Evolutionary conservation across 176 grass and related monocot genomes (phyloP).

Genomic region (Cenchrus americanus): DNA sequence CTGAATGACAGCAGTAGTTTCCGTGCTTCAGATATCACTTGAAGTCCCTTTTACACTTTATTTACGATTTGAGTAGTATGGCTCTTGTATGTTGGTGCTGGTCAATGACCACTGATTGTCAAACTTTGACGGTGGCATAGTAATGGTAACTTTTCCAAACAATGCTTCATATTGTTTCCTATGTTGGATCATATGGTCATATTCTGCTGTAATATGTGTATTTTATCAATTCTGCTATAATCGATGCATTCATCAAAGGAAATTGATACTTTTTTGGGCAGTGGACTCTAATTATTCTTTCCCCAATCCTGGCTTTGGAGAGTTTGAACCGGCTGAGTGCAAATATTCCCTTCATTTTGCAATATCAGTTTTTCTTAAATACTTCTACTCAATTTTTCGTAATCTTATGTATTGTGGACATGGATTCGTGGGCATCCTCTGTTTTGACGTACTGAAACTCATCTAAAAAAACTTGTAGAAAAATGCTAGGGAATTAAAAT

Average conservation of each 20-base stretch:
- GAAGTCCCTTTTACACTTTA: constrained; percentile 19
- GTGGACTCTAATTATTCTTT: not conserved
- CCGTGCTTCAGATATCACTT: constrained; percentile 1
- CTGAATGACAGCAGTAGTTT: not conserved
- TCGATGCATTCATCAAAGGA: not conserved
- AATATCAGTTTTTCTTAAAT: not conserved
- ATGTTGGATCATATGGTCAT: not conserved
- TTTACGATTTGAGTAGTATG: constrained; percentile 9
- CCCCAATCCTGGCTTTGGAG: not conserved
- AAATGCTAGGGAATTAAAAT: not conserved
- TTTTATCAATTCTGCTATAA: not conserved
- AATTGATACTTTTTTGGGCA: too few relatives aligned
- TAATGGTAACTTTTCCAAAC: not conserved
- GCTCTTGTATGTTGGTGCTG: not conserved
- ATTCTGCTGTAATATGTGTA: not conserved
- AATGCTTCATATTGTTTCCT: not conserved
- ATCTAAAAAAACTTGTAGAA: too few relatives aligned
- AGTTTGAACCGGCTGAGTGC: too few relatives aligned
- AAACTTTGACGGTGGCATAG: not conserved
- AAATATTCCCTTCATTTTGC: not conserved
- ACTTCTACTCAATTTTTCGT: too few relatives aligned
- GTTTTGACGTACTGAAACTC: not conserved
- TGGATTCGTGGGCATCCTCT: too few relatives aligned
- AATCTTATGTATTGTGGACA: not conserved
- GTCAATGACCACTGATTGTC: not conserved